Conservation (phyloP, 345 rosid genomes). For the Arabis hirsuta region DNA sequence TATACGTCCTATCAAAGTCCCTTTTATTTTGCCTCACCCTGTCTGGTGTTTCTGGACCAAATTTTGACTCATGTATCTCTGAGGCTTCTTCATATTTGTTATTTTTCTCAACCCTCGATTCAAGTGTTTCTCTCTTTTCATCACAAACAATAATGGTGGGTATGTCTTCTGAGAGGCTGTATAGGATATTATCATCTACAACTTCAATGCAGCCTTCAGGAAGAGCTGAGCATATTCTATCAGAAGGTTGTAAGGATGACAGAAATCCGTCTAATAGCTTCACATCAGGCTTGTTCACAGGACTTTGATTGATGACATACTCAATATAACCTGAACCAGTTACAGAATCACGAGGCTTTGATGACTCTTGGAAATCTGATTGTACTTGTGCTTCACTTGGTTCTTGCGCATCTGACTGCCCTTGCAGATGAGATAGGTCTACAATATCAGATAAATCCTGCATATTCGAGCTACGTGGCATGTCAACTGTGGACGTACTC, state of each 20-base stretch:
- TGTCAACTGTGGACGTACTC: slow-evolving; percentile 44
- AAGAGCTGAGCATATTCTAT: slow-evolving; percentile 49
- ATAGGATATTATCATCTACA: slow-evolving; percentile 45
- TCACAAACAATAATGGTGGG: slow-evolving; percentile 61
- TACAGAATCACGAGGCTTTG: slow-evolving; percentile 64
- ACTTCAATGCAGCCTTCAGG: slow-evolving; percentile 44
- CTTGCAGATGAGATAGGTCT: slow-evolving; percentile 41
- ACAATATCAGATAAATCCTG: slow-evolving; percentile 35
- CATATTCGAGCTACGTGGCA: slow-evolving; percentile 42
- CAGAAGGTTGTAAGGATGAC: slow-evolving; percentile 47
- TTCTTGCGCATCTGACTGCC: slow-evolving; percentile 32
- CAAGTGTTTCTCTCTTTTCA: slow-evolving; percentile 69
- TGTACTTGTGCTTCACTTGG: slow-evolving; percentile 37
- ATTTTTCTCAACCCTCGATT: slow-evolving; percentile 41
- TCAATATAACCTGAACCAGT: slow-evolving; percentile 70
- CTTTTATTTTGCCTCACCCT: slow-evolving; percentile 29
- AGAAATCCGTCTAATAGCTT: slow-evolving; percentile 51
- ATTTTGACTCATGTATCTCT: slow-evolving; percentile 41
- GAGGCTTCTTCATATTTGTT: slow-evolving; percentile 41
- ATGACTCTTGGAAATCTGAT: slow-evolving; percentile 42
- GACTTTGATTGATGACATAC: slow-evolving; percentile 55
- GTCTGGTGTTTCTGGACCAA: slow-evolving; percentile 49
- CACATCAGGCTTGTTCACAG: slow-evolving; percentile 57
- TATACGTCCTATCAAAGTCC: slow-evolving; percentile 30
- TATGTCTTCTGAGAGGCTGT: slow-evolving; percentile 50